phyloP scores from a whole-genome alignment of 225 moss, liverwort and hornwort species.

The Climacium dendroides region DNA sequence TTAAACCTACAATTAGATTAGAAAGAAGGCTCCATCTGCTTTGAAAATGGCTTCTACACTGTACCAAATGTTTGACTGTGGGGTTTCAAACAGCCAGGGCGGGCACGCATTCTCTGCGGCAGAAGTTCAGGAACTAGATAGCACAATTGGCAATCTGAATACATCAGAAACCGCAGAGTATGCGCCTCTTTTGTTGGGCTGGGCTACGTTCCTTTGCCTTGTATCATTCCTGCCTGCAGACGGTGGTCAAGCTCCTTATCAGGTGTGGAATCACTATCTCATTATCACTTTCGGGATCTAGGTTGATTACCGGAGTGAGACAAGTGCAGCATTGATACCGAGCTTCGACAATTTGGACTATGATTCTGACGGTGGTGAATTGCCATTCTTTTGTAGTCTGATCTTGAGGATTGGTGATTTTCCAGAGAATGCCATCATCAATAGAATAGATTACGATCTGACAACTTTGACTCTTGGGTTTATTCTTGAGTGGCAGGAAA shows the following conservation, averaged over 20 bases:
- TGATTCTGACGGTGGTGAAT: not conserved
- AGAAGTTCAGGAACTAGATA: slow-evolving; percentile 70
- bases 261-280: slow-evolving; percentile 17
- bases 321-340: not conserved
- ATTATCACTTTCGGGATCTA: not conserved
- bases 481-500: slow-evolving; percentile 36
- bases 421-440: not conserved
- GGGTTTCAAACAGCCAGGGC: slow-evolving; percentile 53
- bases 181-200: slow-evolving; percentile 81
- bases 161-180: slow-evolving; percentile 45
- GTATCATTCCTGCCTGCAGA: slow-evolving; percentile 64
- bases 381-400: not conserved
- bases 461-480: not conserved
- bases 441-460: not conserved
- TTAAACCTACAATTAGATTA: not conserved
- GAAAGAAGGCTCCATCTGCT: not conserved
- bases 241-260: slow-evolving; percentile 30
- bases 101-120: slow-evolving; percentile 67
- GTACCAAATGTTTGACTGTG: not conserved
- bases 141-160: slow-evolving; percentile 48
- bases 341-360: not conserved
- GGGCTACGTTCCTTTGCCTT: slow-evolving; percentile 89
- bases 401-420: not conserved
- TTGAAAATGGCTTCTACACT: not conserved
- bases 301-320: not conserved